phyloP scores from a whole-genome alignment of 2,329 filamentous ascomycete species.

The Parascedosporium putredinis region DNA sequence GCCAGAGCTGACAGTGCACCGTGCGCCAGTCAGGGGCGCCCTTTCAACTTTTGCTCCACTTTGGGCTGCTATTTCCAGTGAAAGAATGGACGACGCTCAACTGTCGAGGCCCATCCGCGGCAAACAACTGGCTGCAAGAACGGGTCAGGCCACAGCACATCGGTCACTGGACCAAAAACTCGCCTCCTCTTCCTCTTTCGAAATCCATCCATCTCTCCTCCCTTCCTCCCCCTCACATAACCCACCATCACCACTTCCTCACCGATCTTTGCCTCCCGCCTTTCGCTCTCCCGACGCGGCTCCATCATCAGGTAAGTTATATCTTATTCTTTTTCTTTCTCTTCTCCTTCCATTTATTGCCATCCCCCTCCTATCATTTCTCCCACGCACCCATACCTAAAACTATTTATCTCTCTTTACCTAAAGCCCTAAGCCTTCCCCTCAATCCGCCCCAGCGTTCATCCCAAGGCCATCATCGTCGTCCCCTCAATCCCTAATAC shows the following conservation, averaged over 20 bases:
- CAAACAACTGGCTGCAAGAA: constrained; percentile 6
- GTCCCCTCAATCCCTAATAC: constrained; percentile 15
- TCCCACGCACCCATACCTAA: too few species aligned
- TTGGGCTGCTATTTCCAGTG: constrained; percentile 12
- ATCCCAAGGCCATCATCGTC: constrained; percentile 9
- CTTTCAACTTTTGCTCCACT: constrained; percentile 8
- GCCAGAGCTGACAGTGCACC: background rate
- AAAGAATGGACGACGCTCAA: constrained; percentile 5
- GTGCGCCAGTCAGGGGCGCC: constrained; percentile 8
- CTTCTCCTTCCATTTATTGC: constrained; percentile 12
- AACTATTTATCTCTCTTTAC: too few species aligned
- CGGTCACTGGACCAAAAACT: constrained; percentile 10
- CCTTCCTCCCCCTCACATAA: constrained; percentile 12
- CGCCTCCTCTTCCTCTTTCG: constrained; percentile 9
- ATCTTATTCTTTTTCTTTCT: constrained; percentile 9
- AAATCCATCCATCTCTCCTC: constrained; percentile 4
- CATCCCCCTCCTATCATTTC: too few species aligned
- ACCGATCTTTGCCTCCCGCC: constrained; percentile 1
- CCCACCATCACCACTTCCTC: constrained; percentile 11
- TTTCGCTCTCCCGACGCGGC: background rate
- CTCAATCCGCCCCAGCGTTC: constrained; percentile 4
- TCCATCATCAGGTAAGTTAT: constrained; percentile 6
- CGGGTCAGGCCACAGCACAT: constrained; percentile 7
- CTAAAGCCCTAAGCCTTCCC: constrained; percentile 13
- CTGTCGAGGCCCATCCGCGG: background rate